phyloP scores from a whole-genome alignment of 2,329 filamentous ascomycete genomes.

The Penicillium aurantiogriseum region DNA sequence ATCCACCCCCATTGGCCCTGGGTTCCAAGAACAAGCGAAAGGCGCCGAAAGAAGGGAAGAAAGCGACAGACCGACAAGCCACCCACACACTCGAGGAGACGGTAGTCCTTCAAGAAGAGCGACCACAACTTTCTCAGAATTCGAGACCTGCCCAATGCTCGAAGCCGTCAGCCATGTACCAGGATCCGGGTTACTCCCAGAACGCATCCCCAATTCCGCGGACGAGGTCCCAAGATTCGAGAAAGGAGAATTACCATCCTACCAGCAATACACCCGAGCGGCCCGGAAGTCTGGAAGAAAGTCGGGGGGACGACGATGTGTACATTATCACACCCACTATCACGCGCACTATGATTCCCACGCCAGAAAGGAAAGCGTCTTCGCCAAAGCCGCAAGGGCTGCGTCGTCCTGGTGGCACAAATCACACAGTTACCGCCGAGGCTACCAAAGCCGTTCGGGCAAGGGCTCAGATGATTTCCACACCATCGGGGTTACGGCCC shows the following conservation, averaged over 20 bases:
- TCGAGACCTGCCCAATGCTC: slow-evolving; percentile 36
- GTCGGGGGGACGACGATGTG: slow-evolving; percentile 31
- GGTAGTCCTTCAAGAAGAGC: slow-evolving; percentile 27
- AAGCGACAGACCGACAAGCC: slow-evolving; percentile 4
- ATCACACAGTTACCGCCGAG: slow-evolving; percentile 24
- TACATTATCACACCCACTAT: slow-evolving; percentile 44
- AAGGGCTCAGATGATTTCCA: slow-evolving; percentile 27
- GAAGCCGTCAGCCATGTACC: slow-evolving; percentile 32
- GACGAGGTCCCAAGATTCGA: slow-evolving; percentile 18
- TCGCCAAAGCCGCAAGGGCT: slow-evolving; percentile 18
- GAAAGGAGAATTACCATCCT: slow-evolving; percentile 27
- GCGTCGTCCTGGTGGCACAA: slow-evolving; percentile 22
- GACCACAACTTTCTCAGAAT: slow-evolving; percentile 34
- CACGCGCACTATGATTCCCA: slow-evolving; percentile 41
- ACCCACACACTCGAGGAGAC: slow-evolving; percentile 20
- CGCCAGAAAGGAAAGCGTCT: slow-evolving; percentile 25
- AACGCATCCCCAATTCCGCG: slow-evolving; percentile 17
- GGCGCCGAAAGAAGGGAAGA: slow-evolving; percentile 17
- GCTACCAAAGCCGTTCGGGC: slow-evolving; percentile 29
- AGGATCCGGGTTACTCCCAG: slow-evolving; percentile 20
- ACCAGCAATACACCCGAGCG: slow-evolving; percentile 12
- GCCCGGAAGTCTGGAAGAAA: slow-evolving; percentile 15
- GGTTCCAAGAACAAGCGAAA: slow-evolving; percentile 25
- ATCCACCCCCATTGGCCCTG: slow-evolving; percentile 23
- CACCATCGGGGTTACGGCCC: slow-evolving; percentile 29